Evolutionary conservation across 202 grass and related monocot genomes (phyloP), one percentile per base, ranked within the genome.

Genomic region (Cymbopogon flexuosus): DNA sequence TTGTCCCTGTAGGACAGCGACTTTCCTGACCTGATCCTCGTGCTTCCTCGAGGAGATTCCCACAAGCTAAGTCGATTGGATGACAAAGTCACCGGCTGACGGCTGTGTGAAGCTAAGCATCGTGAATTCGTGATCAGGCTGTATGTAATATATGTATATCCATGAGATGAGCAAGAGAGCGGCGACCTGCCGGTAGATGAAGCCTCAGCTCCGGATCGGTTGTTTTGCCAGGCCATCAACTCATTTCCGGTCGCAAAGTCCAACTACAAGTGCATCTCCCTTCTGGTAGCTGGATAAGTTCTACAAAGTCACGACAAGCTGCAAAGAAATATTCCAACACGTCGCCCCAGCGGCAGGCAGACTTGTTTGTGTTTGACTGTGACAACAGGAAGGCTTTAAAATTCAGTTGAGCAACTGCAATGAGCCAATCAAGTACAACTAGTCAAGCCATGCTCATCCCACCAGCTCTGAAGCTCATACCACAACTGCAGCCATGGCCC

Each of bases 401-500:
- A 61, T 13, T 24, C 62, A 52, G 12, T 37, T 19, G 12, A 39
- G 12, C 29, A 51, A 0, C 41, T 22, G 12, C 11, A 72, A 4
- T 36, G 62, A 19, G 47, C 15, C 34, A 12, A 31, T 30, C 5
- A 14, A 60, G 22, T 31, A 45, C 22, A 23, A 14, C 45, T 35
- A 13, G 15, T 21, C 68, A 33, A 70, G 33, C 68, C 13, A 24
- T 82, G 57, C 36, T 65, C 46, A 6, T 2, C 1, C 57, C 57
- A 27, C 41, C 24, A 67, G 4, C 3, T 47, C 68, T 34, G 46
- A 37, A 85, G 36, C 46, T 77, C 56, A 76, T 15, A 59, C 65
- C 79, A 39, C 58, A 21, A 45, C 19, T 47, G 36, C 77, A 72
- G 18, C 82, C 78, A 89, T 89, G 87, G 59, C 16, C 10, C 8